These are phyloP conservation scores for Stephanocyclus meneghinianus DNA, from an alignment of 352 stramenopile genomes.

Conservation along the genomic window DNA sequence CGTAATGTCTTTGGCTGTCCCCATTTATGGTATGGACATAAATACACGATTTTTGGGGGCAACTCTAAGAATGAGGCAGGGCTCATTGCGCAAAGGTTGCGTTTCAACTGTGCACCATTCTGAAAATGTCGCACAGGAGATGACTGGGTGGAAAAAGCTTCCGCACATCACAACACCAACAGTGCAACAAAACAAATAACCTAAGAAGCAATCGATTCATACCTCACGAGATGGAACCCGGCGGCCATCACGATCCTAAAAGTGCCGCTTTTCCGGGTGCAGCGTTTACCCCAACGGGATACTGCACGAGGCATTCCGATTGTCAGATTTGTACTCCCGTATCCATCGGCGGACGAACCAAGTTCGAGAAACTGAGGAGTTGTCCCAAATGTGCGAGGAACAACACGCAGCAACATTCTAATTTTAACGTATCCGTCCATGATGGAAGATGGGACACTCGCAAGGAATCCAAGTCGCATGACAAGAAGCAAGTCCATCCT, in stretches of 20 bases:
- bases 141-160: too few relatives aligned
- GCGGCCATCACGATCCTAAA: not conserved
- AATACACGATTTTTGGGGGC: not conserved
- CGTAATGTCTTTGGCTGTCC: not conserved
- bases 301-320: not conserved
- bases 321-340: not conserved
- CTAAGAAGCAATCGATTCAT: too few relatives aligned
- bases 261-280: not conserved
- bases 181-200: too few relatives aligned
- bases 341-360: not conserved
- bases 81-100: too few relatives aligned
- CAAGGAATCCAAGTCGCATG: not conserved
- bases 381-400: constrained; percentile 1
- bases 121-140: too few relatives aligned
- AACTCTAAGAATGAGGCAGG: not conserved
- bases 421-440: too few relatives aligned
- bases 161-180: too few relatives aligned
- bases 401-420: not conserved
- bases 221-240: not conserved
- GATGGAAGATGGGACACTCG: too few relatives aligned
- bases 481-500: constrained; percentile 7
- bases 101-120: too few relatives aligned
- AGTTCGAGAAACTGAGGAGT: too few relatives aligned
- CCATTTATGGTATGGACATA: not conserved
- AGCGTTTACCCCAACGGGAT: not conserved